Conservation (phyloP, 78 protist species). For the Dictyostelium purpureum region DNA sequence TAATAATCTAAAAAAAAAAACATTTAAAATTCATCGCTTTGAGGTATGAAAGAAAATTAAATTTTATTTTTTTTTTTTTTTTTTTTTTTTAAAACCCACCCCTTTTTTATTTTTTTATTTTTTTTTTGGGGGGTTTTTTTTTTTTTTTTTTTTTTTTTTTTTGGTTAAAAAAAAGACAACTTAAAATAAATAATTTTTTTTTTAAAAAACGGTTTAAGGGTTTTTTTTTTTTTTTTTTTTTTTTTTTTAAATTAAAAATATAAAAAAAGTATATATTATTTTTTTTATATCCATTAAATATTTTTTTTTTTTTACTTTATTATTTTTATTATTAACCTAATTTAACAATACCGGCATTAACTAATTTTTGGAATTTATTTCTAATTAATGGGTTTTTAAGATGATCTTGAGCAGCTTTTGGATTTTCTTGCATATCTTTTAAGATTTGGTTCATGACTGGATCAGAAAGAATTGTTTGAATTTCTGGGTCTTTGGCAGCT, state of each 20-base stretch:
- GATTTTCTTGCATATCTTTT: constrained; percentile 84
- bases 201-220: too few species aligned
- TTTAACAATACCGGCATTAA: constrained; percentile 91
- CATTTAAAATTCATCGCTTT: too few species aligned
- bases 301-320: neutral
- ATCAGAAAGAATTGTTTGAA: constrained; percentile 85
- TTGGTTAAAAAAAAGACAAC: neutral
- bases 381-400: constrained; percentile 83
- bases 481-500: constrained; percentile 94
- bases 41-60: too few species aligned
- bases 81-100: too few species aligned
- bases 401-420: constrained; percentile 79
- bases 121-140: neutral
- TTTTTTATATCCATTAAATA: neutral
- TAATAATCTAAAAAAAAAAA: too few species aligned
- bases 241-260: neutral
- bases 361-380: constrained; percentile 89
- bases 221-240: too few species aligned
- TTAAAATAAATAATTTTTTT: too few species aligned
- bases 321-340: constrained; percentile 62
- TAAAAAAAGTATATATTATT: too few species aligned
- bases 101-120: neutral
- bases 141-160: neutral
- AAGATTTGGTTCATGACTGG: constrained; percentile 89
- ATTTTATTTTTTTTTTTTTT: too few species aligned